Percentiles rank a stretch among this genome's conserved stretches.
Evolutionary conservation across 768 basidiomycete genomes (phyloP).

Genomic region (Clathrus columnatus): DNA sequence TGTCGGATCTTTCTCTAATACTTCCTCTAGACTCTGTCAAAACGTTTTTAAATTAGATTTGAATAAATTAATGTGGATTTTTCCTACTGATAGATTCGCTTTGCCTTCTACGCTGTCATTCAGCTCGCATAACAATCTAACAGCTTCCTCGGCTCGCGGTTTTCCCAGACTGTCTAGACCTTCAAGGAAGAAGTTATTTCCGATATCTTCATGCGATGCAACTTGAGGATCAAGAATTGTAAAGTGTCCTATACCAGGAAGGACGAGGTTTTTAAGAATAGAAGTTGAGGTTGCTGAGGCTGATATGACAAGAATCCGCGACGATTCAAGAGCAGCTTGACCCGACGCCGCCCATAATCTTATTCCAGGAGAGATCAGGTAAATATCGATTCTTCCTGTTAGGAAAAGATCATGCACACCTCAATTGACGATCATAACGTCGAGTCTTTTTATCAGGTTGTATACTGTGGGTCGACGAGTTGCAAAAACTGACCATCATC

Average conservation of each 20-base stretch:
- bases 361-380: not conserved
- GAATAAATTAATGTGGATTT: not conserved
- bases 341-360: constrained; percentile 93
- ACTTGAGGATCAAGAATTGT: constrained; percentile 68
- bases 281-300: constrained; percentile 79
- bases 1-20: constrained; percentile 45
- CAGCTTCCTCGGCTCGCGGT: constrained; percentile 70
- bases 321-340: constrained; percentile 78
- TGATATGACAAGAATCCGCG: constrained; percentile 74
- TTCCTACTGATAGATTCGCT: constrained; percentile 42
- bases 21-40: constrained; percentile 36
- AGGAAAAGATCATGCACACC: constrained; percentile 37
- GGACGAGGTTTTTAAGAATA: constrained; percentile 91
- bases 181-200: constrained; percentile 94
- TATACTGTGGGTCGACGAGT: constrained; percentile 28
- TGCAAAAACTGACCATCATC: constrained; percentile 8
- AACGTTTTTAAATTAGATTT: not conserved
- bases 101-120: constrained; percentile 78
- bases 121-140: constrained; percentile 68
- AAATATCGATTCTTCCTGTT: not conserved
- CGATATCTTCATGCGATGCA: constrained; percentile 69
- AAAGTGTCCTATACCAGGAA: constrained; percentile 94
- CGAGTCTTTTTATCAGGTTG: constrained; percentile 82
- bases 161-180: constrained; percentile 70
- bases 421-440: constrained; percentile 90